Evolutionary conservation across 139 green algal genomes (phyloP), one percentile per base, ranked within the genome.

Genomic region (Volvox reticuliferus): DNA sequence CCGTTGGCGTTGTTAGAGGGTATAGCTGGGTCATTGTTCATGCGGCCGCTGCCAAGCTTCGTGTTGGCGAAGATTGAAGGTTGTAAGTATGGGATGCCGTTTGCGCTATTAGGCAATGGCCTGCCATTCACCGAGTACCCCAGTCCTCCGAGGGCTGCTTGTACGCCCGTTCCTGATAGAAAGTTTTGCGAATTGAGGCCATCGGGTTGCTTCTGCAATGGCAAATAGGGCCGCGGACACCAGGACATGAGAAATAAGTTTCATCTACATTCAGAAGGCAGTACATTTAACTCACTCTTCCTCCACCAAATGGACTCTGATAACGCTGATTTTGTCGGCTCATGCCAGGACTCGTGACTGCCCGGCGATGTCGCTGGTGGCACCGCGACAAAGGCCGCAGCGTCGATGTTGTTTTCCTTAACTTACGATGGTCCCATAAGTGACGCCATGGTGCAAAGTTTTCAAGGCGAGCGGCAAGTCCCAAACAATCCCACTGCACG

Each of bases 271-370:
- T 24, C 36, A 16, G 1, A 24, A 61, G 78, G 36, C 36, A 63
- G 78, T 33, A 3, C 16, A 67, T 24, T 84, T 21, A 24, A 63
- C 82, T 87, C 55, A 87, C 82, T 78, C 82, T 65, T 16, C 26
- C 50, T 73, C 32, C 79, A 32, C 65, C 82, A 36, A 88, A 79
- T 28, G 82, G 82, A 67, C 82, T 88, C 65, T 79, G 82, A 50
- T 79, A 88, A 3, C 82, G 65, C 22, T 88, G 67, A 24, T 88
- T 79, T 77, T 88, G 82, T 37, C 82, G 82, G 35, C 82, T 88
- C 82, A 88, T 88, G 35, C 35, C 82, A 32, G 30, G 80, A 1
- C 5, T 86, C 50, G 12, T 61, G 79, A 37, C 79, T 33, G 36
- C 78, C 78, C 20, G 50, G 79, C 28, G 26, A 86, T 50, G 50